phyloP scores from a whole-genome alignment of 805 yeast species.

The Suhomyces xylopsoci region DNA sequence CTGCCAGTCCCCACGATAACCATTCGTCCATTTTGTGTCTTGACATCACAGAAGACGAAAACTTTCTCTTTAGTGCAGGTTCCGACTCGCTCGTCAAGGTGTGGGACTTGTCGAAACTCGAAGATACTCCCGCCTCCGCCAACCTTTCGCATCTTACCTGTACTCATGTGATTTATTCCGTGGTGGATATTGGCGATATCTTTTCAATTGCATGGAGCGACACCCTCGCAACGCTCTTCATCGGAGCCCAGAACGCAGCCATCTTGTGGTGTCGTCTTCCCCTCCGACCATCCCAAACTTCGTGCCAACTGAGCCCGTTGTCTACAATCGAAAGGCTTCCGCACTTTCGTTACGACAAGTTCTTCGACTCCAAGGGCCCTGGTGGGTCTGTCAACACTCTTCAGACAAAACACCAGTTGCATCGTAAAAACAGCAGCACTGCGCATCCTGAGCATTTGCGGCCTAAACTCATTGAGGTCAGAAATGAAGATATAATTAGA shows the following conservation, averaged over 20 bases:
- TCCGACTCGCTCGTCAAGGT: slow-evolving; percentile 86
- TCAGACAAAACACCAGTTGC: slow-evolving; percentile 25
- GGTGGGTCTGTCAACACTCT: slow-evolving; percentile 50
- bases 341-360: slow-evolving; percentile 70
- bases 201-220: slow-evolving; percentile 77
- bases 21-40: slow-evolving; percentile 74
- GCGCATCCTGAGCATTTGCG: slow-evolving; percentile 4
- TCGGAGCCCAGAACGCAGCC: slow-evolving; percentile 92
- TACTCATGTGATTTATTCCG: slow-evolving; percentile 74
- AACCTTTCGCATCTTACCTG: slow-evolving; percentile 19
- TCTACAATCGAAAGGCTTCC: slow-evolving; percentile 30
- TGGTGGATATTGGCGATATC: slow-evolving; percentile 89
- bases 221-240: slow-evolving; percentile 56
- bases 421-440: slow-evolving; percentile 13
- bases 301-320: not conserved
- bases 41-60: slow-evolving; percentile 51
- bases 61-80: slow-evolving; percentile 75
- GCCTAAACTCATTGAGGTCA: slow-evolving; percentile 58
- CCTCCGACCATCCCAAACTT: not conserved
- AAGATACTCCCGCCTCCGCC: slow-evolving; percentile 1
- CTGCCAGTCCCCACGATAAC: slow-evolving; percentile 49
- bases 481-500: slow-evolving; percentile 58
- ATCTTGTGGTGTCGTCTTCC: slow-evolving; percentile 62
- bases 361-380: slow-evolving; percentile 89
- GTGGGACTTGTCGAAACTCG: slow-evolving; percentile 58